Evolutionary conservation across 768 basidiomycete genomes (phyloP).

Genomic region (Gymnopilus dilepis): DNA sequence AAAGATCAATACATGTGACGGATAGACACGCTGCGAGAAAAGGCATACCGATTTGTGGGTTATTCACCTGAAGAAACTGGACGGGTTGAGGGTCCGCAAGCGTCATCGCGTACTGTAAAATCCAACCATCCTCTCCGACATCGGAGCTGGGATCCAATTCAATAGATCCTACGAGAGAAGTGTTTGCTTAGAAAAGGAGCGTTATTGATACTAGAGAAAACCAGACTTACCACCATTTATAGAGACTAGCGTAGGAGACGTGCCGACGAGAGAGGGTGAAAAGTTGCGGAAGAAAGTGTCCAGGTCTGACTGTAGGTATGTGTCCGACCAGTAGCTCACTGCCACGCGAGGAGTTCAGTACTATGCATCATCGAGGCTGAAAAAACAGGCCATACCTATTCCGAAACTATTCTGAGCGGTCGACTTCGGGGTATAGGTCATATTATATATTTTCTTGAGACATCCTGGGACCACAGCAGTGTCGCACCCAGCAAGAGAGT

Average conservation of each 20-base stretch:
- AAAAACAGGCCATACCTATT: slow-evolving; percentile 30
- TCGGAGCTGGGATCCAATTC: slow-evolving; percentile 45
- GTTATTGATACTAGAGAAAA: neutral
- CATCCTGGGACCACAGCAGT: slow-evolving; percentile 40
- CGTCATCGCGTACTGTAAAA: slow-evolving; percentile 59
- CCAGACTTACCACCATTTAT: slow-evolving; percentile 36
- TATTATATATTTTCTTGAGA: slow-evolving; percentile 30
- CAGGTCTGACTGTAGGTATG: slow-evolving; percentile 48
- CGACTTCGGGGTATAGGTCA: slow-evolving; percentile 31
- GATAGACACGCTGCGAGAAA: neutral
- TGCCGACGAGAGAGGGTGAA: slow-evolving; percentile 41
- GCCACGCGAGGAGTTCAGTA: neutral
- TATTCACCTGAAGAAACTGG: slow-evolving; percentile 47
- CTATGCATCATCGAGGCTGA: no score
- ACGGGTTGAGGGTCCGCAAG: slow-evolving; percentile 43
- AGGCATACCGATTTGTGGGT: slow-evolving; percentile 42
- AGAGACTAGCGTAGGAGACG: slow-evolving; percentile 38
- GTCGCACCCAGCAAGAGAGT: slow-evolving; percentile 32
- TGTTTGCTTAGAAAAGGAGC: neutral
- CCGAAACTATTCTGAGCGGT: slow-evolving; percentile 32
- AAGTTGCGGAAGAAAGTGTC: slow-evolving; percentile 49
- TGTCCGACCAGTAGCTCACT: slow-evolving; percentile 56
- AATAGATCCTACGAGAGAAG: slow-evolving; percentile 30
- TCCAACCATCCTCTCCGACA: slow-evolving; percentile 60
- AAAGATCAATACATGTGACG: neutral